phyloP scores from a whole-genome alignment of 2,329 filamentous ascomycete species.

The Pseudogymnoascus sp. region DNA sequence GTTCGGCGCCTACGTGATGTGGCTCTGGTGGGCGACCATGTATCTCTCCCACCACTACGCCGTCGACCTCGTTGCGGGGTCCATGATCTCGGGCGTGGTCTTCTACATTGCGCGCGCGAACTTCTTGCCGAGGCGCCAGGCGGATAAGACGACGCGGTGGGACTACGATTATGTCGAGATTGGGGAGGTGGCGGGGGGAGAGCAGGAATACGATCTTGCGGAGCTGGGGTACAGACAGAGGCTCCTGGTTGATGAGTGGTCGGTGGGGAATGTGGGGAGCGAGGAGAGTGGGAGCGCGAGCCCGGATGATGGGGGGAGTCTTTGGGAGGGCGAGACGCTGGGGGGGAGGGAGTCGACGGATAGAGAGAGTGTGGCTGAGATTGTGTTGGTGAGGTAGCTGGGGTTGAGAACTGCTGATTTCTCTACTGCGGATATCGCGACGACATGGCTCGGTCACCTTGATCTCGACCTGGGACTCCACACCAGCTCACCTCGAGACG shows the following conservation, averaged over 20 bases:
- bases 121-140: constrained; percentile 74
- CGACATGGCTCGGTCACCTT: too few relatives aligned
- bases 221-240: constrained; percentile 20
- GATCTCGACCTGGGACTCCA: too few relatives aligned
- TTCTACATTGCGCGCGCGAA: constrained; percentile 76
- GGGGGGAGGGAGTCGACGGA: constrained; percentile 10
- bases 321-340: constrained; percentile 50
- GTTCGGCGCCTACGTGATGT: constrained; percentile 77
- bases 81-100: constrained; percentile 65
- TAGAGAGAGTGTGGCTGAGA: background rate
- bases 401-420: too few relatives aligned
- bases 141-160: constrained; percentile 83
- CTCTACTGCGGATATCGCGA: too few relatives aligned
- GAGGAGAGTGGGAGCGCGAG: constrained; percentile 24
- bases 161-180: constrained; percentile 90
- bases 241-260: constrained; percentile 53
- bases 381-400: background rate
- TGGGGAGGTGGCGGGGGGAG: constrained; percentile 57
- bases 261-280: constrained; percentile 74
- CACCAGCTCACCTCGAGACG: background rate
- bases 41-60: constrained; percentile 97
- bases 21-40: constrained; percentile 99
- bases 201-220: constrained; percentile 42
- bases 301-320: constrained; percentile 46
- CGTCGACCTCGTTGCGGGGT: constrained; percentile 82